Evolutionary conservation across 2,329 filamentous ascomycete species (phyloP), one percentile per base, ranked within the genome.

Genomic region (Aureobasidium uvarum): DNA sequence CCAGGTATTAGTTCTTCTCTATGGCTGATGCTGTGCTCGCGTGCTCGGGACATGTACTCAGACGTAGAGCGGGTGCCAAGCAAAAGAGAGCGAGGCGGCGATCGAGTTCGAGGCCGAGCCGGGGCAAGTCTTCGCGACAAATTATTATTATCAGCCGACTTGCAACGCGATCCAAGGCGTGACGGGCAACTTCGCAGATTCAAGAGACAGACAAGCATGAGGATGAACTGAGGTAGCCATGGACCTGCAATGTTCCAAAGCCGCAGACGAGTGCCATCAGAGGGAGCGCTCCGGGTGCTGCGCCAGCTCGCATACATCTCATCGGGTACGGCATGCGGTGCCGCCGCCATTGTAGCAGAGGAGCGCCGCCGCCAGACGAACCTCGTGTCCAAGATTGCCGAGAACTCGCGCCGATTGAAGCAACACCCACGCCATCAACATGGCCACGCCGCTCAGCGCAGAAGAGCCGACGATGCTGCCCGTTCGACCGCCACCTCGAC

Each of bases 271-370:
- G 73, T 73, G 59, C 75, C 76, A 55, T 77, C 75, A 20, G 72
- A 71, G 63, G 74, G 70, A 36, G 73, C 74, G 51, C 73, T 76
- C 55, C 70, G 71, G 56, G 65, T 74, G 54, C 72, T 77, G 48
- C 74, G 74, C 66, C 75, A 77, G 66, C 74, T 77, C 66, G 76
- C 74, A 33, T 77, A 76, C 69, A 75, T 76, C 62, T 75, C 74
- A 16, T 77, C 75, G 46, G 76, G 75, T 39, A 74, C 75, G n/a
- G 74, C 71, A 8, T 72, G 72, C 7, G 75, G 74, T 36, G 69
- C 74, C 14, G 75, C 71, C 8, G 70, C 73, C n/a, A 51, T 77
- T 5, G 73, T 75, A 65, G 70, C 73, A 11, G 76, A 77, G 66
- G 75, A 77, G 68, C 69, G 74, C 45, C 68, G 76, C 39, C 69